phyloP scores from a whole-genome alignment of 805 yeast species.

The Spencermartinsiella europaea region DNA sequence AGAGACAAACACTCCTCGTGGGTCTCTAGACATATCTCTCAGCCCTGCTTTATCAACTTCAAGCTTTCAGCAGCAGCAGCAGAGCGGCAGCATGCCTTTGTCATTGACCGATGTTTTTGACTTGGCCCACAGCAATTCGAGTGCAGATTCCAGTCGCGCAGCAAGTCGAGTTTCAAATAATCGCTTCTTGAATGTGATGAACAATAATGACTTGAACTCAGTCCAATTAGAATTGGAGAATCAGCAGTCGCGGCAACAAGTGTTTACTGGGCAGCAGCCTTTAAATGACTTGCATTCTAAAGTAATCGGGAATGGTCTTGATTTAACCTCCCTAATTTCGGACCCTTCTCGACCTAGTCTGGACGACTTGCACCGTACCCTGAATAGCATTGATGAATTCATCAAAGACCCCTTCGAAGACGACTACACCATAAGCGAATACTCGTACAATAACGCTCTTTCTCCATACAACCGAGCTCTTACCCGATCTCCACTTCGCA shows the following conservation, averaged over 20 bases:
- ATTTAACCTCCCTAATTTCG: too few relatives aligned
- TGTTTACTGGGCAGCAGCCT: not conserved
- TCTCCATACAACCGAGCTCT: not conserved
- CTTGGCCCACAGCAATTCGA: too few relatives aligned
- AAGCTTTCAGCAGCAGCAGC: not conserved
- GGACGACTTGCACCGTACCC: too few relatives aligned
- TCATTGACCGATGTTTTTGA: not conserved
- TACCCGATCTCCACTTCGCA: not conserved
- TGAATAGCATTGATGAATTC: not conserved
- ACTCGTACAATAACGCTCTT: not conserved
- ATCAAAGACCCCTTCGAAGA: not conserved
- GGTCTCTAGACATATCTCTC: not conserved
- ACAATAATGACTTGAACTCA: not conserved
- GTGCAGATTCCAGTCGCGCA: too few relatives aligned
- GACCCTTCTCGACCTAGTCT: too few relatives aligned
- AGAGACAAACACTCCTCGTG: not conserved
- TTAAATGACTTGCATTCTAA: not conserved
- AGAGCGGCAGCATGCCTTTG: not conserved
- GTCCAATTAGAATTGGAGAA: not conserved
- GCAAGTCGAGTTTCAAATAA: too few relatives aligned
- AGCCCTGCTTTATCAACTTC: not conserved
- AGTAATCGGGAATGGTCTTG: not conserved
- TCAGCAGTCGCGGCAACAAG: not conserved
- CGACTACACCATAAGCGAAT: not conserved
- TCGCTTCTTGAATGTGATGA: not conserved